Evolutionary conservation across 179 eudicot species (phyloP), one percentile per base, ranked within the genome.

Genomic region (Monotropa hypopitys): DNA sequence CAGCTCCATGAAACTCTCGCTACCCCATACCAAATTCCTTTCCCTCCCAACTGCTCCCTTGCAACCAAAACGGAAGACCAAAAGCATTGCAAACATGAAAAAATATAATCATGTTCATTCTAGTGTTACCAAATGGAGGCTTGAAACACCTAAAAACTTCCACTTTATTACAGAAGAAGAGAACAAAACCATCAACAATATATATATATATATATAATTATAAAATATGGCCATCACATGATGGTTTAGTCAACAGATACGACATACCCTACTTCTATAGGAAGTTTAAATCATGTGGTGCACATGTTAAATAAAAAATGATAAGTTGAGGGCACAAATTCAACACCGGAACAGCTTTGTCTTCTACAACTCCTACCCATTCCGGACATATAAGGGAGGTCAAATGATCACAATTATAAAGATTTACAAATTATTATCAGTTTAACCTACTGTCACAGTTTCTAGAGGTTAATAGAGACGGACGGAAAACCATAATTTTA

Each of bases 381-480:
- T 28, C 74, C 18, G 8, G 73, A 71, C 33, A 70, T 70, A 43
- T 13, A 71, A 71, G 74, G 33, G 53, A 70, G 32, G 15, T 43
- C 53, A 70, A 12, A 42, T 49, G n/a, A 53, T 47, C 3, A 23
- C 13, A 42, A 13, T 71, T 3, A 23, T 28, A 4, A 49, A 26
- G 38, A 71, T 71, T 71, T 71, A 71, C 74, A 71, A 8, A 71
- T 28, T 0, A 70, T 46, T 70, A 49, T 49, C 59, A 71, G 57
- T 26, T 6, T 46, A 71, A 47, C 42, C 74, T 49, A 70, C 30
- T 2, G 56, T 71, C 53, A 49, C 9, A 47, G 42, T 26, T n/a
- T 46, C 74, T 70, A 69, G 20, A 46, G 21, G 74, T 70, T 56
- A 70, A 70, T 70, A 20, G 73, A 70, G 15, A n/a, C 54, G 26